Conservation (phyloP, 306 rosid genomes). For the Quercus robur region DNA sequence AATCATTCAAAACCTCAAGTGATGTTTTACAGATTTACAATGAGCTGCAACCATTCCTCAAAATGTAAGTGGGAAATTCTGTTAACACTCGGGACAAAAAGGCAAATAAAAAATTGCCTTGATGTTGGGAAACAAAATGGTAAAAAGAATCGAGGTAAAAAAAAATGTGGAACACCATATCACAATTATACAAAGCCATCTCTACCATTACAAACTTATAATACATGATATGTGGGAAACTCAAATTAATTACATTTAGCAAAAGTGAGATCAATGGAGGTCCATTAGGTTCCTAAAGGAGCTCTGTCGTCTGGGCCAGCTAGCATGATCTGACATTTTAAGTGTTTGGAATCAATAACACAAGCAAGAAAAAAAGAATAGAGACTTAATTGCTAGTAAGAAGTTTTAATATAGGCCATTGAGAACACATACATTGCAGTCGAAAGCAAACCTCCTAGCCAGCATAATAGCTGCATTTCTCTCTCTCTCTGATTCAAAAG, state of each 20-base stretch:
- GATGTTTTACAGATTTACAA: background rate
- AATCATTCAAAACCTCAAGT: background rate
- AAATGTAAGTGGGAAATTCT: background rate
- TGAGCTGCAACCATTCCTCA: constrained; percentile 16
- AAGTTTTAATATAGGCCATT: background rate
- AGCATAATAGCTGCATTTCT: constrained; percentile 90
- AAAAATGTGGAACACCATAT: constrained; percentile 19
- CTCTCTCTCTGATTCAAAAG: constrained; percentile 84
- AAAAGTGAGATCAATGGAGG: constrained; percentile 8
- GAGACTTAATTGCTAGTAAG: background rate
- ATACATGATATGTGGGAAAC: constrained; percentile 30
- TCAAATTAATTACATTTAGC: constrained; percentile 52
- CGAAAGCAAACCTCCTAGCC: constrained; percentile 89
- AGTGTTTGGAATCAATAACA: constrained; percentile 9
- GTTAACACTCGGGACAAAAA: constrained; percentile 24
- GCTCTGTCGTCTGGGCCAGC: constrained; percentile 84
- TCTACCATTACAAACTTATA: constrained; percentile 40
- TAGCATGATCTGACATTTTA: constrained; percentile 61
- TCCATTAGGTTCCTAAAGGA: constrained; percentile 49
- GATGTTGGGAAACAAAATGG: constrained; percentile 14
- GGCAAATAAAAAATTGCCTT: constrained; percentile 50
- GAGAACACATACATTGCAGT: constrained; percentile 71
- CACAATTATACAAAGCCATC: constrained; percentile 31
- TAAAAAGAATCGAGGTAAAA: background rate
- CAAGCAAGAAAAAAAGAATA: background rate